Evolutionary conservation across 495 filamentous ascomycete genomes (phyloP), one percentile per base, ranked within the genome.

Genomic region (Hapsidospora chrysogenum): DNA sequence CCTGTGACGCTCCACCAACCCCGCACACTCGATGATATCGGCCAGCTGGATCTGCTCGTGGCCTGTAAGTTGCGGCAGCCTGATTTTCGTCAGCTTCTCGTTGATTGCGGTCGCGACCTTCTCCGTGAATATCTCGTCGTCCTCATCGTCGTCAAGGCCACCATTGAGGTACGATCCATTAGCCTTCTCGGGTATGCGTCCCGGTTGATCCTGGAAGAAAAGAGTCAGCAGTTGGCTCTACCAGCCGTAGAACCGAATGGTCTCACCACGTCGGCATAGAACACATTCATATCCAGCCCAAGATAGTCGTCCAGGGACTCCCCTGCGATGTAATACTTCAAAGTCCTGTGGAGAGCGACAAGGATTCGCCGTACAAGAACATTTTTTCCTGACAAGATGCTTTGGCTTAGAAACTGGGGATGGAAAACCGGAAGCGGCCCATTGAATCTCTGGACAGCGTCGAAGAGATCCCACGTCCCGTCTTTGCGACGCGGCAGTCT

Each of bases 361-460:
- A 96, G 51, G 5, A 95, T 73, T 10, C 63, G 64, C 45, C 87
- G 78, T 14, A 87, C 86, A 7, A 86, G 46, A 13, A 48, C 52
- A 20, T 68, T 70, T 50, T 92, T 92, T 2, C 85, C 87, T 14
- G 76, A 64, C 5, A 93, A 64, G 17, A 94, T 86, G 43, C 81
- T 85, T 51, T 95, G 85, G 38, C 78, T 76, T 6, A 99, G 52
- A 41, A 93, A 84, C 46, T 93, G 84, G 6, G 92, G 92, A 44
- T 99, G 89, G 47, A 86, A 99, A 6, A 92, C 70, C 4, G 92
- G 87, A 20, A 95, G 60, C 11, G 85, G 81, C 0, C 83, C 83
- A 48, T 95, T 95, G 26, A 96, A 55, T 31, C 77, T 61, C 36
- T 77, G 76, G 17, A 92, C 78, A 9, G 86, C 68, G 5, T 84